phyloP scores from a whole-genome alignment of 768 basidiomycete genomes.

The Roridomyces roridus region DNA sequence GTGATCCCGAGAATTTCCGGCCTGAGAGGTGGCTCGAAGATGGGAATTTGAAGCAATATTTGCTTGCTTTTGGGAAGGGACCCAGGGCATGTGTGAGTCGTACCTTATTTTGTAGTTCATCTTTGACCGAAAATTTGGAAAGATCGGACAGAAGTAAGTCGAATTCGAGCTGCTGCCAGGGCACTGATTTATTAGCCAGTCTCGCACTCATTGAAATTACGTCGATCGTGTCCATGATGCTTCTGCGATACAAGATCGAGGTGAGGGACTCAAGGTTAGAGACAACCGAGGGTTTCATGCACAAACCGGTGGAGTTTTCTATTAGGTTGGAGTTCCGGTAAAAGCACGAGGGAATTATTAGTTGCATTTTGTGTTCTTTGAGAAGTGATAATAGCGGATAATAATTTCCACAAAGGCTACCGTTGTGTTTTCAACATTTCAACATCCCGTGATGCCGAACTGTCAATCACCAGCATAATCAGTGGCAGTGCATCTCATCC shows the following conservation, averaged over 20 bases:
- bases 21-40: conserved; percentile 44
- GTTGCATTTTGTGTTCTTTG: too few species aligned
- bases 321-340: too few species aligned
- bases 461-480: too few species aligned
- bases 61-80: conserved; percentile 39
- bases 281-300: conserved; percentile 37
- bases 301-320: too few species aligned
- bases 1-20: conserved; percentile 37
- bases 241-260: conserved; percentile 32
- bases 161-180: too few species aligned
- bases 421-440: too few species aligned
- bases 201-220: conserved; percentile 36
- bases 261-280: conserved; percentile 26
- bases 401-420: too few species aligned
- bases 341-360: too few species aligned
- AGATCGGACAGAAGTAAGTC: conserved; percentile 33
- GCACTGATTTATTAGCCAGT: too few species aligned
- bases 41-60: conserved; percentile 28
- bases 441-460: too few species aligned
- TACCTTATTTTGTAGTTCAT: not conserved
- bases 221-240: conserved; percentile 30
- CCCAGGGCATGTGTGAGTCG: conserved; percentile 37
- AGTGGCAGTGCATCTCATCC: too few species aligned
- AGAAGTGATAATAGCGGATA: too few species aligned
- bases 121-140: not conserved